A percentile compares a stretch with the other conserved stretches of the same genome.
Conservation (phyloP, 2,329 filamentous ascomycete genomes). For the Paramyrothecium roridum region DNA sequence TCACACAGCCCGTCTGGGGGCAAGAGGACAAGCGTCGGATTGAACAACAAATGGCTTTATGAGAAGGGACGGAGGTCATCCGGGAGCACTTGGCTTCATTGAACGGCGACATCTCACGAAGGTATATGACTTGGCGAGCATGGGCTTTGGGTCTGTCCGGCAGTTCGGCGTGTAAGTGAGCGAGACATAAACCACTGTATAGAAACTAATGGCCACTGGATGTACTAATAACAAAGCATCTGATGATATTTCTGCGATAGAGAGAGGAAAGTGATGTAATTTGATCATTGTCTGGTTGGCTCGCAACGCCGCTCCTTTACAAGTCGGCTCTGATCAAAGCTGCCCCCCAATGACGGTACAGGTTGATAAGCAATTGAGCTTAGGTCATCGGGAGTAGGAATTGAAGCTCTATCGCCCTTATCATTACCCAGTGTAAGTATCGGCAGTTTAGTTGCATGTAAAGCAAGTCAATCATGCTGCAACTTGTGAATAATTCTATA, state of each 20-base stretch:
- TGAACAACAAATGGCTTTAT: constrained; percentile 96
- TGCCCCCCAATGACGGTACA: too few relatives aligned
- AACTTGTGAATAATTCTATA: too few relatives aligned
- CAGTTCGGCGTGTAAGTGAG: background rate
- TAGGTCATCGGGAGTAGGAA: too few relatives aligned
- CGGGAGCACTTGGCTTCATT: constrained; percentile 37
- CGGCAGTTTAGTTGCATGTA: too few relatives aligned
- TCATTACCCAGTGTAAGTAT: too few relatives aligned
- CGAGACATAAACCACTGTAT: background rate
- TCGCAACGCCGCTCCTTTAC: too few relatives aligned
- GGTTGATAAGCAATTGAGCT: too few relatives aligned
- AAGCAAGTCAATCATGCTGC: too few relatives aligned
- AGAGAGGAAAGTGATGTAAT: too few relatives aligned
- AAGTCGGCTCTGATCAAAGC: too few relatives aligned
- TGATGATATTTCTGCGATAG: background rate
- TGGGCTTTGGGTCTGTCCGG: background rate
- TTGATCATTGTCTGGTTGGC: too few relatives aligned
- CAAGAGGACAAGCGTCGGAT: constrained; percentile 69
- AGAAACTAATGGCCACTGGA: background rate
- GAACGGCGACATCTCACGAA: constrained; percentile 2
- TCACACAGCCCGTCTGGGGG: constrained; percentile 66
- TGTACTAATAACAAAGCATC: background rate
- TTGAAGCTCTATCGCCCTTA: too few relatives aligned
- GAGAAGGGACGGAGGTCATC: constrained; percentile 68
- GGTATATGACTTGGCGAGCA: background rate